These are phyloP conservation scores for Ambrosia trifida DNA, from an alignment of 129 eudicot genomes.

Conservation along the genomic window DNA sequence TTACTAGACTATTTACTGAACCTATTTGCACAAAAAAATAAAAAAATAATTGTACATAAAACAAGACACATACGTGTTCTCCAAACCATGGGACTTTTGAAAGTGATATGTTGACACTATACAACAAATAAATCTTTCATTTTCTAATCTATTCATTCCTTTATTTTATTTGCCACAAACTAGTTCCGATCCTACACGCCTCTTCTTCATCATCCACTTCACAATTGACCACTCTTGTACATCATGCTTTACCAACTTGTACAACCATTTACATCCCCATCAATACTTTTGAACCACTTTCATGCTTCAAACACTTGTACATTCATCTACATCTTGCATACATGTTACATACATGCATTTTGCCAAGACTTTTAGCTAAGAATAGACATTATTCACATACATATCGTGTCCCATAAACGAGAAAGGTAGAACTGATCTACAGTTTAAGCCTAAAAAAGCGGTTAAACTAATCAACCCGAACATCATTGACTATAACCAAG, in stretches of 20 bases:
- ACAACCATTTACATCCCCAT: constrained; percentile 8
- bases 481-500: too few species aligned
- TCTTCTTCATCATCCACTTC: constrained; percentile 39
- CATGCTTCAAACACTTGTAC: constrained; percentile 8
- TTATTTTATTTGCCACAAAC: constrained; percentile 33
- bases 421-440: background rate
- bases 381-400: constrained; percentile 10
- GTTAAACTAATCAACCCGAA: background rate
- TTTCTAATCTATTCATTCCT: constrained; percentile 36
- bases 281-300: background rate
- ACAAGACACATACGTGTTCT: constrained; percentile 8
- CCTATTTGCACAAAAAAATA: background rate
- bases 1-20: background rate
- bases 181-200: constrained; percentile 41
- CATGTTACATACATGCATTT: background rate
- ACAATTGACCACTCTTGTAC: constrained; percentile 29
- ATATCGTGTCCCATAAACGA: background rate
- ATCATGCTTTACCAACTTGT: constrained; percentile 33
- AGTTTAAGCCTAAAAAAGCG: background rate
- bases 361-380: constrained; percentile 20
- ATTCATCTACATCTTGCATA: background rate
- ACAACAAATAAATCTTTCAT: constrained; percentile 35
- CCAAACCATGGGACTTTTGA: constrained; percentile 32
- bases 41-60: background rate
- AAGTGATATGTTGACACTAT: constrained; percentile 24